phyloP scores from a whole-genome alignment of 441 rosid genomes.

The Lepidium campestre region DNA sequence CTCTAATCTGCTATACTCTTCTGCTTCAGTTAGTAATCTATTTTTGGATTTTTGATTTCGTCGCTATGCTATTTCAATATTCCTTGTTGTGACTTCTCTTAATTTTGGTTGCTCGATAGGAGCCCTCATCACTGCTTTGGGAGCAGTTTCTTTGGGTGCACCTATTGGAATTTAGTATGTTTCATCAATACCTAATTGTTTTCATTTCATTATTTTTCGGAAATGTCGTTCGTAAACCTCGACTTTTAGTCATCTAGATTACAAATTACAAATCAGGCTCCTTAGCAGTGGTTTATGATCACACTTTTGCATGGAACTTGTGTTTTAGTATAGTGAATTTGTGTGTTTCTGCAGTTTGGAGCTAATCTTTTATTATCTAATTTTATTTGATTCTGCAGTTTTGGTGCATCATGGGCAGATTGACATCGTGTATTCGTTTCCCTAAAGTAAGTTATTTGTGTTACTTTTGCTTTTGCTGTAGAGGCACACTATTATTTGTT shows the following conservation, averaged over 20 bases:
- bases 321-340: not conserved
- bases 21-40: no score
- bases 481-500: not conserved
- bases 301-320: not conserved
- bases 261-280: not conserved
- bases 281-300: not conserved
- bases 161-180: constrained; percentile 74
- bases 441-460: constrained; percentile 42
- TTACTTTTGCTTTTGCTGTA: not conserved
- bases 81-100: not conserved
- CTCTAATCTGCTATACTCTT: no score
- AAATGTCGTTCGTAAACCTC: not conserved
- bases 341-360: not conserved
- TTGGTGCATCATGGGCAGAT: no score
- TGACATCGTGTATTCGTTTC: constrained; percentile 45
- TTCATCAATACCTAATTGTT: not conserved
- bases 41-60: no score
- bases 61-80: not conserved
- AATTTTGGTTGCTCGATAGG: constrained; percentile 37
- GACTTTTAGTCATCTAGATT: not conserved
- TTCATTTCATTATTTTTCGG: not conserved
- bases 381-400: not conserved
- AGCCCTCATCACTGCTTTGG: constrained; percentile 59
- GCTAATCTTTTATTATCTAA: constrained; percentile 11
- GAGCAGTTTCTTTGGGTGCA: constrained; percentile 80